These are phyloP conservation scores for Malassezia equina DNA, from an alignment of 1,284 basidiomycete species.

Conservation along the genomic window DNA sequence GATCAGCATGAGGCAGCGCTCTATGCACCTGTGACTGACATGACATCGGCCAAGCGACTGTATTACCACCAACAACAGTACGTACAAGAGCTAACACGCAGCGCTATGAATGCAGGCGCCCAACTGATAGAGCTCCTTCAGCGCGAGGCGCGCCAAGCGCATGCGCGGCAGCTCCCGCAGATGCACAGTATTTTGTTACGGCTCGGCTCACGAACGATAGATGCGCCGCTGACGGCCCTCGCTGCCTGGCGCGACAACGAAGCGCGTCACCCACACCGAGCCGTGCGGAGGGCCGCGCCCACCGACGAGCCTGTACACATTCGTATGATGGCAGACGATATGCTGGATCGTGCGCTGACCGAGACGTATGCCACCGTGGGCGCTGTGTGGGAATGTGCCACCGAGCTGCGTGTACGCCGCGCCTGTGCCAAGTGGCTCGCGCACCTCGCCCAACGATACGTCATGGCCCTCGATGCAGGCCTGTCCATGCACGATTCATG, in stretches of 20 bases:
- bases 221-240: background rate
- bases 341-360: conserved; percentile 63
- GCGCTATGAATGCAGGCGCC: background rate
- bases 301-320: background rate
- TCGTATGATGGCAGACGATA: background rate
- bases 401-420: conserved; percentile 61
- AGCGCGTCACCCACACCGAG: background rate
- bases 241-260: background rate
- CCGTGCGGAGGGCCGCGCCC: background rate
- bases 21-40: background rate
- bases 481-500: conserved; percentile 62
- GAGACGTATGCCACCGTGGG: conserved; percentile 92
- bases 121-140: conserved; percentile 7
- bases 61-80: background rate
- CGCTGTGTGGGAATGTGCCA: conserved; percentile 71
- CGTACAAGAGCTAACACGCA: background rate
- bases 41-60: background rate
- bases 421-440: conserved; percentile 93
- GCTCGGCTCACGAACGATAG: background rate
- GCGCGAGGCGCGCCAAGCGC: background rate
- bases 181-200: conserved; percentile 8
- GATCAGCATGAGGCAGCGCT: background rate
- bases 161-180: conserved; percentile 14
- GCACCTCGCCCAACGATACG: conserved; percentile 78
- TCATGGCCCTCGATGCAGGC: conserved; percentile 55